Percentiles rank a stretch among this genome's conserved stretches.
Conservation (phyloP, 352 stramenopile genomes). For the Globisporangium paddicum region DNA sequence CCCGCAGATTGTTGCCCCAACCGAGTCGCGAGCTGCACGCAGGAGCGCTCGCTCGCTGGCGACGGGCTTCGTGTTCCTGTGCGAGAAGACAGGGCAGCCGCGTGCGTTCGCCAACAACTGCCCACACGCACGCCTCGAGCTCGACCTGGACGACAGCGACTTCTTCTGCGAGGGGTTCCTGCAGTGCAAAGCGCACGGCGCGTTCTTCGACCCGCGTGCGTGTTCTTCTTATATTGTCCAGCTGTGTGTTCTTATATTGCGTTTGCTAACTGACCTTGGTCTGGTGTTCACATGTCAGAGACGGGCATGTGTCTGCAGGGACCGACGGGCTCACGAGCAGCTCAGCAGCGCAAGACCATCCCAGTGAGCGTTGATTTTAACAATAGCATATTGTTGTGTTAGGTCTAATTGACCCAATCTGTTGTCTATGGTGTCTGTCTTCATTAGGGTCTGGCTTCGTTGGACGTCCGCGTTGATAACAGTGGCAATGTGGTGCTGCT, state of each 20-base stretch:
- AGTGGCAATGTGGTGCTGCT: conserved; percentile 35
- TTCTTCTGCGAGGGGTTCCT: conserved; percentile 80
- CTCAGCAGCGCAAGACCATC: conserved; percentile 21
- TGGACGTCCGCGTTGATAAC: conserved; percentile 36
- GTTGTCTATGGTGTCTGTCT: too few species aligned
- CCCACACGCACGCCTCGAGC: conserved; percentile 62
- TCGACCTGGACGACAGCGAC: conserved; percentile 77
- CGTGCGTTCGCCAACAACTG: conserved; percentile 65
- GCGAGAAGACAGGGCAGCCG: conserved; percentile 30
- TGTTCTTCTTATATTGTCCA: not conserved
- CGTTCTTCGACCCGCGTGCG: conserved; percentile 70
- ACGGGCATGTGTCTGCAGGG: conserved; percentile 65
- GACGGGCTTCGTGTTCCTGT: conserved; percentile 68
- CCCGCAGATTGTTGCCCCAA: not conserved
- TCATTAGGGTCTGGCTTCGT: conserved; percentile 30
- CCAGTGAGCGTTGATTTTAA: conserved; percentile 20
- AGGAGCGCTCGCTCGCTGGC: conserved; percentile 21
- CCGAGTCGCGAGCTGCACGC: not conserved
- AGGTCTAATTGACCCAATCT: too few species aligned
- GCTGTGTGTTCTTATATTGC: not conserved
- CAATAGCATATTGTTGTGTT: not conserved
- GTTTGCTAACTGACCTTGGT: not conserved
- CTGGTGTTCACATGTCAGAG: conserved; percentile 10
- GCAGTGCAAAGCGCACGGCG: conserved; percentile 76
- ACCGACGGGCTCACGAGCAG: conserved; percentile 27